Percentiles rank a stretch among this genome's conserved stretches.
phyloP scores from a whole-genome alignment of 2,329 filamentous ascomycete genomes.

The Fusarium sp. region DNA sequence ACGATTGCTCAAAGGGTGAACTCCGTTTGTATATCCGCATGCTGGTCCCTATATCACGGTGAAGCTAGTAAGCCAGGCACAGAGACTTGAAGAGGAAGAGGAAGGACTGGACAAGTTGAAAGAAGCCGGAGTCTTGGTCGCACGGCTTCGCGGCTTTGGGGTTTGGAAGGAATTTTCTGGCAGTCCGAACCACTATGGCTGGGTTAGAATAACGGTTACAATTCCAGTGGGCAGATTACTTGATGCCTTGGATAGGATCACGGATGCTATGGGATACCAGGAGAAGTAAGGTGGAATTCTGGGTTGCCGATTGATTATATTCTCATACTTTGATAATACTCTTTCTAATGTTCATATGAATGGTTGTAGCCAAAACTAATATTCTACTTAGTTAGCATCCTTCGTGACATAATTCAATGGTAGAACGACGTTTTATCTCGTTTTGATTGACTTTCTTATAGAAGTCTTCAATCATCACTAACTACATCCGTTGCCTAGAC shows the following conservation, averaged over 20 bases:
- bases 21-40: not conserved
- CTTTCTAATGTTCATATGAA: not conserved
- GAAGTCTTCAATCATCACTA: fast-evolving
- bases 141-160: not conserved
- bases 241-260: not conserved
- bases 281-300: too few species aligned
- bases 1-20: not conserved
- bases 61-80: not conserved
- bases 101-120: not conserved
- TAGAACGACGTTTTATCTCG: not conserved
- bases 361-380: not conserved
- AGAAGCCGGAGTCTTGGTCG: not conserved
- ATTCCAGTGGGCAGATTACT: not conserved
- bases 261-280: not conserved
- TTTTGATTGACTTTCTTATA: fast-evolving
- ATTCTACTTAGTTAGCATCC: fast-evolving
- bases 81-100: not conserved
- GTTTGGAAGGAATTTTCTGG: not conserved
- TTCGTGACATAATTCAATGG: fast-evolving
- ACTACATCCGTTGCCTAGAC: not conserved
- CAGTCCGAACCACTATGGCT: not conserved
- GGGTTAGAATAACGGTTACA: not conserved
- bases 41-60: not conserved
- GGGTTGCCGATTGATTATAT: too few species aligned
- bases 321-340: too few species aligned